Percentiles rank a stretch among this genome's conserved stretches.
phyloP scores from a whole-genome alignment of 1,284 basidiomycete species.

The Laetiporus sulphureus region DNA sequence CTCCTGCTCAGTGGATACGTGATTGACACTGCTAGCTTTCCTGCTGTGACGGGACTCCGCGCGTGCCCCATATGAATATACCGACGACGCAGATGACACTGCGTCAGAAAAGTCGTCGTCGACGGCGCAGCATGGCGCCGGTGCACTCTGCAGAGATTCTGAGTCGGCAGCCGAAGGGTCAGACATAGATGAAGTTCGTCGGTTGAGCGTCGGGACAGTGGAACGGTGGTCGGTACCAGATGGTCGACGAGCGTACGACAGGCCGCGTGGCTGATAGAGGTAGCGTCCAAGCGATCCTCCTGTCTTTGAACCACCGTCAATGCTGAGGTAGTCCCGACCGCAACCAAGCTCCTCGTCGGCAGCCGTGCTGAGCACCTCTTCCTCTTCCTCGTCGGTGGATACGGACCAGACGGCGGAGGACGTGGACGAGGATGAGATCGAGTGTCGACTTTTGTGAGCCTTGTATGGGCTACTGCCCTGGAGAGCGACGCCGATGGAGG shows the following conservation, averaged over 20 bases:
- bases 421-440: constrained; percentile 46
- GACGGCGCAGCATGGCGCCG: constrained; percentile 31
- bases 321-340: constrained; percentile 23
- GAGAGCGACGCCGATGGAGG: constrained; percentile 37
- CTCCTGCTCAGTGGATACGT: constrained; percentile 25
- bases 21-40: constrained; percentile 12
- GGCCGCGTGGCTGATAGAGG: constrained; percentile 12
- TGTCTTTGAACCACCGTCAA: constrained; percentile 34
- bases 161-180: constrained; percentile 28
- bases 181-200: constrained; percentile 42
- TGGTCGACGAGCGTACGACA: constrained; percentile 64
- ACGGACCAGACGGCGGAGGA: constrained; percentile 58
- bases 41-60: constrained; percentile 14
- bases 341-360: constrained; percentile 28
- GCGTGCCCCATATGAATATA: constrained; percentile 12
- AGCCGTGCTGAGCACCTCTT: constrained; percentile 28
- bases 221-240: constrained; percentile 64
- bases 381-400: constrained; percentile 52
- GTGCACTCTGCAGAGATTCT: constrained; percentile 37
- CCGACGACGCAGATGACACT: constrained; percentile 15
- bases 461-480: constrained; percentile 6
- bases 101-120: constrained; percentile 42
- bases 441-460: constrained; percentile 34
- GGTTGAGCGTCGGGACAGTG: constrained; percentile 50
- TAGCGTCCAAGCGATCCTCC: constrained; percentile 27